These are phyloP conservation scores for Paraphoma sp. DNA, from an alignment of 2,329 filamentous ascomycete genomes.

Conservation along the genomic window DNA sequence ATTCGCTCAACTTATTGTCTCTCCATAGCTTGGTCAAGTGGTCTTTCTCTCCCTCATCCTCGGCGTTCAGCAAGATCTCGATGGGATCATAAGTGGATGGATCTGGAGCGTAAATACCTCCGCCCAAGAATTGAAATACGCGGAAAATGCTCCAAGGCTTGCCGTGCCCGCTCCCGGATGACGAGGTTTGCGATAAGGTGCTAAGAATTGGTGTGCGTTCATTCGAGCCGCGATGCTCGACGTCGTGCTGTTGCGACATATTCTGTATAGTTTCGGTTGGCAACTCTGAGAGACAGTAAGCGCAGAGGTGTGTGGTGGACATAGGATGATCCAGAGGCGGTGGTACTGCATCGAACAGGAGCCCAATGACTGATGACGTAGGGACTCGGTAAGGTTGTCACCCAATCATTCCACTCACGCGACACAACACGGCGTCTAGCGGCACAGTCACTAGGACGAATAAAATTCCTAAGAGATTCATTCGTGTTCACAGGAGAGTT, in stretches of 20 bases:
- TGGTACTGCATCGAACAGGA: no score
- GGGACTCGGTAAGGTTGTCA: no score
- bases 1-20: constrained; percentile 49
- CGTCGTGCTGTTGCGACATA: constrained; percentile 29
- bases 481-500: no score
- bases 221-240: constrained; percentile 22
- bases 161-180: constrained; percentile 2
- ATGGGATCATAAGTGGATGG: constrained; percentile 47
- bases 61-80: constrained; percentile 45
- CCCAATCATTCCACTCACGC: no score
- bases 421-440: no score
- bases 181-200: constrained; percentile 13
- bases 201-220: constrained; percentile 32
- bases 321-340: no score
- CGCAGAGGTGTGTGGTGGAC: no score
- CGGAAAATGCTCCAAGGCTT: constrained; percentile 10
- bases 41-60: constrained; percentile 42
- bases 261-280: not conserved
- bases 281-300: no score
- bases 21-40: constrained; percentile 48
- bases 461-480: no score
- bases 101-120: constrained; percentile 43
- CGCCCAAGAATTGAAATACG: constrained; percentile 39
- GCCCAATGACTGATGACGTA: no score
- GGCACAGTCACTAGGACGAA: no score